phyloP scores from a whole-genome alignment of 257 asterid species.

The Echites panduratus region DNA sequence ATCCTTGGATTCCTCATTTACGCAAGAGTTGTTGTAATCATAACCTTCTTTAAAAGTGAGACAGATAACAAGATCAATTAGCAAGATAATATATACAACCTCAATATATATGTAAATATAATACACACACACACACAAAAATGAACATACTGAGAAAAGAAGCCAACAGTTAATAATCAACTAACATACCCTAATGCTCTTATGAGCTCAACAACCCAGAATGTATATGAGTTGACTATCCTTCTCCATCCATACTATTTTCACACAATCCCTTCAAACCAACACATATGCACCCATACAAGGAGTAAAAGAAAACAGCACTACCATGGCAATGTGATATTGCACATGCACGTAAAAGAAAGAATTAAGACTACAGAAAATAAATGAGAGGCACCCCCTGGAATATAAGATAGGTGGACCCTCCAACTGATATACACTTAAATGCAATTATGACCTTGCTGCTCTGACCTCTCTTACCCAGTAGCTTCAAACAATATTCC shows the following conservation, averaged over 20 bases:
- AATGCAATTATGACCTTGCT: not conserved
- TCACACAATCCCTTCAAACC: too few relatives aligned
- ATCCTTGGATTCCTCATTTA: slow-evolving; percentile 39
- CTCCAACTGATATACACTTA: too few relatives aligned
- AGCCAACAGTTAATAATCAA: not conserved
- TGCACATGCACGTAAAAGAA: not conserved
- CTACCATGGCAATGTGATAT: not conserved
- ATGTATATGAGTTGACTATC: not conserved
- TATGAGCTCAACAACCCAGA: not conserved
- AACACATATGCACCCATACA: not conserved
- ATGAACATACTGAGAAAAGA: not conserved
- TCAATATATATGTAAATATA: too few relatives aligned
- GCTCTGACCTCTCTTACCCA: not conserved
- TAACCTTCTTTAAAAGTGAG: slow-evolving; percentile 32
- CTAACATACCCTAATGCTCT: not conserved
- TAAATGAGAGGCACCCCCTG: not conserved
- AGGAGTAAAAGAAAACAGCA: not conserved
- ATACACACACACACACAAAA: not conserved
- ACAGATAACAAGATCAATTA: slow-evolving; percentile 16
- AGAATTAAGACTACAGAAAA: not conserved
- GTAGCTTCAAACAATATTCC: not conserved
- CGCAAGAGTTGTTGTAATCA: slow-evolving; percentile 27
- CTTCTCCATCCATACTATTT: not conserved
- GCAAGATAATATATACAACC: not conserved
- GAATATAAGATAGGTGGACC: not conserved